These are phyloP conservation scores for Geotrichum candidum DNA, from an alignment of 1,139 yeast genomes.

Conservation along the genomic window DNA sequence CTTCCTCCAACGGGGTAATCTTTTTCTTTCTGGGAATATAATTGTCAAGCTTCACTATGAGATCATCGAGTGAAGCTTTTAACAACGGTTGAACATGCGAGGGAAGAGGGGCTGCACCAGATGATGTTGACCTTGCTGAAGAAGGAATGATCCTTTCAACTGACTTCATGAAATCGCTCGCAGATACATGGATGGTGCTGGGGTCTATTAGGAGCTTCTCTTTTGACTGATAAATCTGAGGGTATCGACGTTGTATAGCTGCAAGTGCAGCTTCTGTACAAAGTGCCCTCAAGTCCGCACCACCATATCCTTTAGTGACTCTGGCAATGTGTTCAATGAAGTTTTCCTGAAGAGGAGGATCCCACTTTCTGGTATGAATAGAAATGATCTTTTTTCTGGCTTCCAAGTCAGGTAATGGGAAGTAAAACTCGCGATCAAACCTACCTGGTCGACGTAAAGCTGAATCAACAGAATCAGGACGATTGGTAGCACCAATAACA, in stretches of 20 bases:
- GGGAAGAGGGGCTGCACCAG: slow-evolving; percentile 70
- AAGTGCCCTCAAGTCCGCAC: slow-evolving; percentile 91
- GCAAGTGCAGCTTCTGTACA: slow-evolving; percentile 94
- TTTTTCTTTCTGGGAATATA: slow-evolving; percentile 62
- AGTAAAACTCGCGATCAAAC: slow-evolving; percentile 93
- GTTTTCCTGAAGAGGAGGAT: slow-evolving; percentile 54
- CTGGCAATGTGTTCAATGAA: slow-evolving; percentile 67
- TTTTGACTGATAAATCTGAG: slow-evolving; percentile 79
- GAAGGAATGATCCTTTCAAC: slow-evolving; percentile 87
- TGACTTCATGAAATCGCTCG: slow-evolving; percentile 83
- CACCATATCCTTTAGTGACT: slow-evolving; percentile 93
- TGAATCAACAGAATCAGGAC: slow-evolving; percentile 97
- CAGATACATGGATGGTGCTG: slow-evolving; percentile 62
- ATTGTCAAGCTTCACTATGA: slow-evolving; percentile 47
- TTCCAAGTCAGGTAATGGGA: slow-evolving; percentile 80
- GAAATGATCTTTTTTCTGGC: slow-evolving; percentile 73
- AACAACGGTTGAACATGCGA: slow-evolving; percentile 61
- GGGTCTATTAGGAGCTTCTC: slow-evolving; percentile 75
- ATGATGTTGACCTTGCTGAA: slow-evolving; percentile 76
- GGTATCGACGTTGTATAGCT: slow-evolving; percentile 86
- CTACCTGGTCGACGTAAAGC: slow-evolving; percentile 96
- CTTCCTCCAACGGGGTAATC: slow-evolving; percentile 60
- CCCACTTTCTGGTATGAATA: slow-evolving; percentile 89
- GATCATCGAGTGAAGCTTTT: slow-evolving; percentile 42
- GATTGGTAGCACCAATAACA: slow-evolving; percentile 94